Percentiles rank a stretch among this genome's conserved stretches.
Evolutionary conservation across 163 green algal genomes (phyloP).

Genomic region (Scenedesmus sp.): DNA sequence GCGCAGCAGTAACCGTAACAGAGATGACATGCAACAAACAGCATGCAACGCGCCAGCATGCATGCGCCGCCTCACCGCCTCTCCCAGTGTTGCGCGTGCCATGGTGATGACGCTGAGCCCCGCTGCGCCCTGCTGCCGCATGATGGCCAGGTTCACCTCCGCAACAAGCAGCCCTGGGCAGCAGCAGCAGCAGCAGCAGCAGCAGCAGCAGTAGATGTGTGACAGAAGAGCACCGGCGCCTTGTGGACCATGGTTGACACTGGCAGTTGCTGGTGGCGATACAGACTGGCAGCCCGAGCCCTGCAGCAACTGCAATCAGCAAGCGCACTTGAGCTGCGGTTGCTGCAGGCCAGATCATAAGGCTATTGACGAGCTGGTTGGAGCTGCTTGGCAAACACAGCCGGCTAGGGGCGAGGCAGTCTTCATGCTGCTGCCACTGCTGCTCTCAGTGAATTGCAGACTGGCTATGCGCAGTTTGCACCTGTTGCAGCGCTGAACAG

Average conservation of each 20-base stretch:
- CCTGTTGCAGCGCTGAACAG: constrained; percentile 65
- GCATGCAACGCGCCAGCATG: not conserved
- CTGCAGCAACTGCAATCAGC: too few species aligned
- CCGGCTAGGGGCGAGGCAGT: too few species aligned
- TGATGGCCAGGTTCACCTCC: constrained; percentile 67
- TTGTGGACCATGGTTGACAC: not conserved
- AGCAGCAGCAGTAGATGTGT: not conserved
- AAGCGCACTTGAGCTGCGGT: too few species aligned
- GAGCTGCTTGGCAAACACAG: too few species aligned
- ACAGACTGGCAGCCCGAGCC: too few species aligned
- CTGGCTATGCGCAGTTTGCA: not conserved
- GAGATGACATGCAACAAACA: too few species aligned
- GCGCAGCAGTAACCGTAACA: too few species aligned
- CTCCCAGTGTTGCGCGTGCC: constrained; percentile 77
- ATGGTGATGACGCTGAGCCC: constrained; percentile 78
- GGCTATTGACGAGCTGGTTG: too few species aligned
- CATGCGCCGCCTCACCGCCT: not conserved
- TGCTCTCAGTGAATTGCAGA: not conserved
- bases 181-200: not conserved
- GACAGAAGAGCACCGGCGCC: not conserved
- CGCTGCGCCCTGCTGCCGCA: constrained; percentile 60
- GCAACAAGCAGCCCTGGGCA: constrained; percentile 67
- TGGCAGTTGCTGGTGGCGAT: too few species aligned
- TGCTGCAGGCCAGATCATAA: too few species aligned
- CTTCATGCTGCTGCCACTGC: not conserved